Evolutionary conservation across 768 basidiomycete species (phyloP), one percentile per base, ranked within the genome.

Genomic region (Fomitopsis serialis): DNA sequence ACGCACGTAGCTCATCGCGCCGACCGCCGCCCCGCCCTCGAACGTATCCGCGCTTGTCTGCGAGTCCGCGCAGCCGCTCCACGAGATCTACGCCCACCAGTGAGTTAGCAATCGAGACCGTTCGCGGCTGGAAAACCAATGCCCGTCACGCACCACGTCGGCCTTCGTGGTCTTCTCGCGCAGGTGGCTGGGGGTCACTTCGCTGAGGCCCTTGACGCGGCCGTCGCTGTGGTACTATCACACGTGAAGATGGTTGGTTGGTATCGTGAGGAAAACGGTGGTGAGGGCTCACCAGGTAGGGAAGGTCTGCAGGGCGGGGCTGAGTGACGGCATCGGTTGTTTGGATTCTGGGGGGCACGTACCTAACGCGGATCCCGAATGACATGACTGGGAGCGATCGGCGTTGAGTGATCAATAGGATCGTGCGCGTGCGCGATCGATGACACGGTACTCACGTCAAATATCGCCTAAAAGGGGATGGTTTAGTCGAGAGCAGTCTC

Each of bases 31-130:
- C 2, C 87, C 87, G 17, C 78, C 77, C 63, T 90, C 87, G 45
- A 79, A 71, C 0, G 89, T 80, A 64, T 92, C 89, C 21, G 89
- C 89, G 58, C 88, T 90, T 19, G 89, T 92, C 65, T 92, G 89
- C 2, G 84, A 79, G 63, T 92, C 89, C 61, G 89, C 89, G 64
- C 89, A 92, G 6, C 89, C 89, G 64, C 85, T 86, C 82, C 84
- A 91, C 6, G 87, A 88, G 29, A 91, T 89, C 89, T 91, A 27
- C 34, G 50, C 52, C 37, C 42, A 50, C 54, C 51, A 11, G 37
- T 4, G 12, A 32, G 29, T n/a, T n/a, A n/a, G n/a, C n/a, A n/a
- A 53, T 58, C 12, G 54, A 32, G 15, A 8, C 42, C 42, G 10
- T 19, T 19, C 49, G 32, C 5, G 13, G 47, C 48, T n/a, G 34